Evolutionary conservation across 208 protist genomes (phyloP), one percentile per base, ranked within the genome.

Genomic region (Porcisia hertigi): DNA sequence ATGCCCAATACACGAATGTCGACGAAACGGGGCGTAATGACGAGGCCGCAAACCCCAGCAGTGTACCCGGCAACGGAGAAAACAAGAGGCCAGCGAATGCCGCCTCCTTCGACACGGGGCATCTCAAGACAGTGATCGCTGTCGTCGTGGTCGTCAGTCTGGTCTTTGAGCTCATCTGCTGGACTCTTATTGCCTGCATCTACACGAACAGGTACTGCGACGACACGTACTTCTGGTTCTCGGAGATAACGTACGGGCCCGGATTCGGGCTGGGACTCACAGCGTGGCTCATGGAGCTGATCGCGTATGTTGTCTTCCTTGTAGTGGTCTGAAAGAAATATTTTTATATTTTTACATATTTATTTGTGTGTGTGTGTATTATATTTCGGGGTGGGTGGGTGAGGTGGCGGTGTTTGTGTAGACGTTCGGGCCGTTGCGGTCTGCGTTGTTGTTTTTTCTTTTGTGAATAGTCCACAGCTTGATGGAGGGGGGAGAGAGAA

Each of bases 181-280:
- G 89, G 87, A 65, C 80, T 7, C 73, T 93, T 23, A 87, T 92
- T 18, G 82, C 84, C 0, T 79, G 72, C 69, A 59, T 91, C 11
- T 74, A 86, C 45, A 71, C 55, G 16, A 53, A 66, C 8, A 76
- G 72, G 11, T 83, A 79, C n/a, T 92, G 91, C 69, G 79, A 91
- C n/a, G 39, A 76, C 30, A 69, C 76, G 3, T 82, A 71, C 18
- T 45, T 67, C 12, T 70, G 53, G 36, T 82, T 65, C 25, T 70
- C n/a, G 9, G 6, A 7, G 47, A 58, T 57, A 18, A 87, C 87
- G 11, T 96, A 93, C 77, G 92, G 92, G 36, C 81, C 82, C 1
- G 92, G 92, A 34, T 96, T 96, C 70, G 86, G 85, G 16, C 69
- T 96, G 11, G 76, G 83, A 4, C 47, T 96, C 12, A 91, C 85